Conservation (phyloP, 2,329 filamentous ascomycete genomes). For the Calonectria fujianensis region DNA sequence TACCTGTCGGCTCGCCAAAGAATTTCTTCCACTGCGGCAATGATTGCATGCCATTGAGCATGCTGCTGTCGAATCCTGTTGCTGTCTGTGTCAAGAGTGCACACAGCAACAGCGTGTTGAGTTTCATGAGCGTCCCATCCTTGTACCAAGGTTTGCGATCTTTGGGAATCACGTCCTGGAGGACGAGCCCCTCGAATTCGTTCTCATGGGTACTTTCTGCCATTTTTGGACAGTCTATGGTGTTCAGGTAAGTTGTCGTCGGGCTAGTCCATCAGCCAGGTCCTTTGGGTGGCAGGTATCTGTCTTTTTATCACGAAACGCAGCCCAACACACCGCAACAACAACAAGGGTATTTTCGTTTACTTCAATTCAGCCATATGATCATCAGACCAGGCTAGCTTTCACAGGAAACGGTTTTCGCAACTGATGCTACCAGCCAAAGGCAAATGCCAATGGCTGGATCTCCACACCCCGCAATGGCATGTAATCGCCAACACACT, state of each 20-base stretch:
- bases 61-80: constrained; percentile 58
- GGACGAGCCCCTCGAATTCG: constrained; percentile 52
- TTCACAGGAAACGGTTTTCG: neutral
- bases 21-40: constrained; percentile 56
- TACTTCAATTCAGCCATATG: constrained; percentile 13
- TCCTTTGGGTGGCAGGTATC: neutral
- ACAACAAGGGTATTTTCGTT: constrained; percentile 4
- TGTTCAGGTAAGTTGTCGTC: neutral
- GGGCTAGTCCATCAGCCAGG: neutral
- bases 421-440: constrained; percentile 19
- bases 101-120: constrained; percentile 58
- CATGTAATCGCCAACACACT: neutral
- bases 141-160: constrained; percentile 51
- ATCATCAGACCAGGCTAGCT: neutral
- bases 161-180: constrained; percentile 50
- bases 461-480: constrained; percentile 13
- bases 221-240: neutral
- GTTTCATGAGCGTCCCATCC: constrained; percentile 52
- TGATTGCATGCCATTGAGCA: constrained; percentile 60
- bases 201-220: constrained; percentile 34
- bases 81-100: constrained; percentile 58
- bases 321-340: neutral
- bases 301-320: neutral
- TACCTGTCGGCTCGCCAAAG: constrained; percentile 55
- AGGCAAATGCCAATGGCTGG: constrained; percentile 19